Base-by-base conservation (phyloP, 2,329 filamentous ascomycete species). In the Chaetomiaceae sp. region DNA sequence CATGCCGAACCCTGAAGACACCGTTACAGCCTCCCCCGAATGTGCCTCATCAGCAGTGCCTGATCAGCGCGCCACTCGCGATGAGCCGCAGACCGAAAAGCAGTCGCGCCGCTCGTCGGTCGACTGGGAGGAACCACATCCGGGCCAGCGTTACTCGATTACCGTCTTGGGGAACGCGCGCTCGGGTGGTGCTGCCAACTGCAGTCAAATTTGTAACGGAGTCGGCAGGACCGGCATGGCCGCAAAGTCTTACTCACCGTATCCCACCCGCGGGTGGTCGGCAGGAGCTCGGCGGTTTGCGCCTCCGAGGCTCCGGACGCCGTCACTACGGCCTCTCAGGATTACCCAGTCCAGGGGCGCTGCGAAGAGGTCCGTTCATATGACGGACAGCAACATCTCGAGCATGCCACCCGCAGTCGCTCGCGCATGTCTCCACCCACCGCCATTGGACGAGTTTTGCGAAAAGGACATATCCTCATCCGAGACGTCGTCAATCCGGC, bases 1-100 rank as follows among this genome's bases (percentile, higher is more conserved):
- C 77, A 75, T 75, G 74, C 71, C 75, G 72, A 69, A 69, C 71
- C 71, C 72, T 65, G 66, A 66, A 65, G 62, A 70, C 68, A 66
- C 68, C 59, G 64, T 64, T 55, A 59, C 61, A 60, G 57, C 59
- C 54, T 55, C 61, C 47, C 52, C 58, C 40, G 52, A 57, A 33
- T 51, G 50, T 55, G 50, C 57, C 56, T 54, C 51, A 47, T 53
- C 50, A 48, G 56, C 49, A 43, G 58, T 21, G 34, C 48, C 52
- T 20, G 40, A 53, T 11, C 44, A 50, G 18, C 43, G 27, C 40
- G 36, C 53, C 43, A 43, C 32, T 25, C 43, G 46, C 40, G 58
- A 54, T 2, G 49, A 48, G 16, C 55, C 58, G 48, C 48, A 38
- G 40, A 50, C 51, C 51, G 59, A 47, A 56, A 53, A 53, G 56